Evolutionary conservation across 2,329 filamentous ascomycete genomes (phyloP), one percentile per base, ranked within the genome.

Genomic region (Orbilia javanica): DNA sequence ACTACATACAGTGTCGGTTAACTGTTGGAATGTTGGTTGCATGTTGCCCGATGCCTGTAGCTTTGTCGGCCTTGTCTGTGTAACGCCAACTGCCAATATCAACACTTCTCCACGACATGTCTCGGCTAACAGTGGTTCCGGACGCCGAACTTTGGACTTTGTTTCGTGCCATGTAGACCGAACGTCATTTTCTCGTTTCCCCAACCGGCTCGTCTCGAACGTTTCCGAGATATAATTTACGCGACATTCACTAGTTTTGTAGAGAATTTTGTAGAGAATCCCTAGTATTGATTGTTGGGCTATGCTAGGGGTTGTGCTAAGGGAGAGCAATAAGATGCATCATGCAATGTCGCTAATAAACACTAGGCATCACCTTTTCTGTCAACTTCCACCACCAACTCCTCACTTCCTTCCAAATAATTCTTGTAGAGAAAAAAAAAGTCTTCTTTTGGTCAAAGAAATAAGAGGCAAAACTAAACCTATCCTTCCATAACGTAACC

Each of bases 331-430:
- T 72, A 65, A 50, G 48, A 64, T 55, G 55, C 31, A 50, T 65
- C 15, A 73, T 73, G 69, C 69, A 42, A 66, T 66, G 69, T 53
- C 60, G 68, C 68, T 72, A 72, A 72, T 64, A 65, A 72, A 55
- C 63, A 72, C 31, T 63, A 48, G 65, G 20, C 31, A 60, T 48
- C 52, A 48, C 36, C 60, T 48, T 48, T 64, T 18, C 25, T 8
- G 13, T 15, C 55, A 60, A 39, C 57, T 0, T 29, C 36, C 57
- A 13, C 63, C 62, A 42, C 27, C 31, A 44, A 22, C 34, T 67
- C 25, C 44, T 18, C 20, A 25, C n/a, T 13, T 36, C 10, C 39
- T 70, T 55, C 48, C 44, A 34, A 62, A 48, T 36, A 44, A 52
- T 34, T 36, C 50, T 50, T 25, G 13, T 25, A 13, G 8, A 48